Conservation (phyloP, 768 basidiomycete genomes). For the Boletus eberwhitei region DNA sequence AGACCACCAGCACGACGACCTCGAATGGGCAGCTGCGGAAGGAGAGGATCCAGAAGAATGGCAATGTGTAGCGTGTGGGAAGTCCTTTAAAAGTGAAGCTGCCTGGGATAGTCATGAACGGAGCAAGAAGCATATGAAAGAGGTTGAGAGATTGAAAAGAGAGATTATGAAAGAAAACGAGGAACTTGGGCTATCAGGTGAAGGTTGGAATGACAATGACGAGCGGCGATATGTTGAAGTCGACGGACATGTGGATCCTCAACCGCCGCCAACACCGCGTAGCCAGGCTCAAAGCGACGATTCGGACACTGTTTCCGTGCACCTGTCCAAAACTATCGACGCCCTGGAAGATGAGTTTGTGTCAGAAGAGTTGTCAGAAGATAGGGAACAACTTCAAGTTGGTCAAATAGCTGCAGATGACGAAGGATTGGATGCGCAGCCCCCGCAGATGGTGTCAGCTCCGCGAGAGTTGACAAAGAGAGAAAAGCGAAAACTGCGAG, state of each 20-base stretch:
- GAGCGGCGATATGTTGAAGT: slow-evolving; percentile 8
- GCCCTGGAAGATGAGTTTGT: slow-evolving; percentile 4
- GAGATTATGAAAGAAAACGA: slow-evolving; percentile 78
- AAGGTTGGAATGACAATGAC: slow-evolving; percentile 29
- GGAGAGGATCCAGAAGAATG: slow-evolving; percentile 74
- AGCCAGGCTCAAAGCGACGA: neutral
- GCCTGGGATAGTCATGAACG: slow-evolving; percentile 97
- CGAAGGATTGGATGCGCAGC: neutral
- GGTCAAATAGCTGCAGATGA: neutral
- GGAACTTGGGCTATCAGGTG: slow-evolving; percentile 51
- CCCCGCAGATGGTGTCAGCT: neutral
- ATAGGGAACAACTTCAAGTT: slow-evolving; percentile 1
- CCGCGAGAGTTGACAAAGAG: slow-evolving; percentile 58
- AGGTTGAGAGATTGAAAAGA: slow-evolving; percentile 71
- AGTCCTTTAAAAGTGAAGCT: slow-evolving; percentile 85
- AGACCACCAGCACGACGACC: slow-evolving; percentile 40
- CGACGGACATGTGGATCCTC: slow-evolving; percentile 4
- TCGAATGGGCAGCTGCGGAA: slow-evolving; percentile 74
- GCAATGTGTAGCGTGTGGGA: slow-evolving; percentile 95
- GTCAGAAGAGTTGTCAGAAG: slow-evolving; percentile 7
- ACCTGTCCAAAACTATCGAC: neutral
- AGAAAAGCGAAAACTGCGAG: slow-evolving; percentile 75
- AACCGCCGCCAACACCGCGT: slow-evolving; percentile 16
- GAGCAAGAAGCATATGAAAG: slow-evolving; percentile 90
- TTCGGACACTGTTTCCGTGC: neutral